A percentile compares a stretch with the other conserved stretches of the same genome.
phyloP scores from a whole-genome alignment of 176 grass and related monocot genomes.

The Luzula sylvatica region DNA sequence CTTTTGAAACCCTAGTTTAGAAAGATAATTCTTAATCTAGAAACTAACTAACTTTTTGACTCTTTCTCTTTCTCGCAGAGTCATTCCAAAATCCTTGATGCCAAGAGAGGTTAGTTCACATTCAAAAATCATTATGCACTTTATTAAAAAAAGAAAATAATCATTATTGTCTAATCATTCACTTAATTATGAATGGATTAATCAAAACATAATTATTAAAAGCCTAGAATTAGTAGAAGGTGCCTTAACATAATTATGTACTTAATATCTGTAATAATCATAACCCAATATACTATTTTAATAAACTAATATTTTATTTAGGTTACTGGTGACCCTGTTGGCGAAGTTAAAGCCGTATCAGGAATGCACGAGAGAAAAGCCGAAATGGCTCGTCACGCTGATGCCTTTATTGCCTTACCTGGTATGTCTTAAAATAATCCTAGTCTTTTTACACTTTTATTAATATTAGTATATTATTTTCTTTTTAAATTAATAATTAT shows the following conservation, averaged over 20 bases:
- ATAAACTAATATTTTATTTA: slow-evolving; percentile 21
- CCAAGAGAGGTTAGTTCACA: slow-evolving; percentile 62
- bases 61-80: slow-evolving; percentile 41
- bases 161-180: no score
- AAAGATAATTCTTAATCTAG: slow-evolving; percentile 31
- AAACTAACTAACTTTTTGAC: slow-evolving; percentile 28
- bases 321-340: slow-evolving; percentile 68
- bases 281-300: neutral
- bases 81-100: slow-evolving; percentile 76
- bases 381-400: slow-evolving; percentile 69
- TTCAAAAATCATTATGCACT: no score
- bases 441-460: neutral
- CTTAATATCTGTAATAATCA: neutral
- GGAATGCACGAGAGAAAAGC: slow-evolving; percentile 99
- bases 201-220: no score
- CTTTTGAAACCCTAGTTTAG: slow-evolving; percentile 12
- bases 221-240: slow-evolving; percentile 15
- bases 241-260: neutral
- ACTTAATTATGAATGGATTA: no score
- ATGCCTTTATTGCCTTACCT: slow-evolving; percentile 93
- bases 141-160: no score
- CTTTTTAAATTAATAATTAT: neutral
- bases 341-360: slow-evolving; percentile 74
- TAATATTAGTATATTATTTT: neutral
- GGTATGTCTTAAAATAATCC: slow-evolving; percentile 27